Percentiles rank a stretch among this genome's conserved stretches.
Evolutionary conservation across 2,329 filamentous ascomycete genomes (phyloP).

Genomic region (Penicillium digitatum): DNA sequence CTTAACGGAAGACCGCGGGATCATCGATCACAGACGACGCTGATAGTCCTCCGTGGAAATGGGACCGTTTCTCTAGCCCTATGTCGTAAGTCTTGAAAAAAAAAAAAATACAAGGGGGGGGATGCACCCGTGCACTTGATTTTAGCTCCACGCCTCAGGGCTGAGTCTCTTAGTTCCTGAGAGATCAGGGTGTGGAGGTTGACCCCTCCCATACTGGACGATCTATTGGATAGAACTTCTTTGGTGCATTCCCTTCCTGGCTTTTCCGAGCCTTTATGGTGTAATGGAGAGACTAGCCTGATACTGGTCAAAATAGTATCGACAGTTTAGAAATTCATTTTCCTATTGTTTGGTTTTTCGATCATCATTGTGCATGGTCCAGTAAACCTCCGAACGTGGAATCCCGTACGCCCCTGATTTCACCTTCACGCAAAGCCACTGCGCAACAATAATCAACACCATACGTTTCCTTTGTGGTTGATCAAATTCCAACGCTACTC

Average conservation of each 20-base stretch:
- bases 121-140: conserved; percentile 12
- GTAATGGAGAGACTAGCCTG: conserved; percentile 14
- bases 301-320: conserved; percentile 13
- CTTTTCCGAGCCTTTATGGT: not conserved
- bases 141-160: conserved; percentile 24
- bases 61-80: conserved; percentile 12
- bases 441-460: conserved; percentile 11
- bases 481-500: not conserved
- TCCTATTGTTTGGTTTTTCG: not conserved
- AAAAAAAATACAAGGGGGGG: not conserved
- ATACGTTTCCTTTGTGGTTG: not conserved
- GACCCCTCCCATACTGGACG: not conserved
- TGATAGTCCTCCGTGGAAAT: conserved; percentile 6
- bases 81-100: not conserved
- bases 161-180: conserved; percentile 9
- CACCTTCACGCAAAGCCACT: conserved; percentile 12
- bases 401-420: conserved; percentile 2
- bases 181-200: not conserved
- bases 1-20: conserved; percentile 19
- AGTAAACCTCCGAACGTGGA: conserved; percentile 5
- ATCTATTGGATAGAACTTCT: not conserved
- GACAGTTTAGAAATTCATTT: not conserved
- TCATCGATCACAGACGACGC: conserved; percentile 20
- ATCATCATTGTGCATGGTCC: not conserved
- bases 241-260: not conserved